Conservation (phyloP, 2,329 filamentous ascomycete genomes). For the Pseudogymnoascus sp. region DNA sequence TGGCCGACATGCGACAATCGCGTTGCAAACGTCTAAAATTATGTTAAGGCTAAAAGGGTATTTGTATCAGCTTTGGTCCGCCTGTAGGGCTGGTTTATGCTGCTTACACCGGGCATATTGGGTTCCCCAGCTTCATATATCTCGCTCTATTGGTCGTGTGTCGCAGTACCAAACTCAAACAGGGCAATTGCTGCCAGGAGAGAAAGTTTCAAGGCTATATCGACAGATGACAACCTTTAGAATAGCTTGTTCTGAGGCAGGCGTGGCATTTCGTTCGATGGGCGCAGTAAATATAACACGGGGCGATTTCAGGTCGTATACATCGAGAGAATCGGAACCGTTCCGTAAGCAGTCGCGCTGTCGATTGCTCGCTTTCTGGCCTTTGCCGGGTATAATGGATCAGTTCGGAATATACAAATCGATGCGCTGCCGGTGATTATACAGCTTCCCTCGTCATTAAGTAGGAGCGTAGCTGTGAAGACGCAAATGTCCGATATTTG, state of each 20-base stretch:
- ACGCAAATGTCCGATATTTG: not conserved
- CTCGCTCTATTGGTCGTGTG: not conserved
- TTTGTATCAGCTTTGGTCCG: not conserved
- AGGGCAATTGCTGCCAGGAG: not conserved
- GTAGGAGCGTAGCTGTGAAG: not conserved
- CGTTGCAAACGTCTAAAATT: not conserved
- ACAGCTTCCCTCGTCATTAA: not conserved
- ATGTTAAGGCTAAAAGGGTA: not conserved
- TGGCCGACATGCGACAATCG: slow-evolving; percentile 7
- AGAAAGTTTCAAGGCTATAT: not conserved
- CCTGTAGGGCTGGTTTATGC: not conserved
- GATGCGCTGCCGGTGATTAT: not conserved
- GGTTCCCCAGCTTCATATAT: not conserved
- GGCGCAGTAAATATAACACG: not conserved
- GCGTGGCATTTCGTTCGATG: not conserved
- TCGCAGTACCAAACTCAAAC: not conserved
- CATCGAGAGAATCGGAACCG: not conserved
- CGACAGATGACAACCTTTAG: not conserved
- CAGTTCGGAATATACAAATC: not conserved
- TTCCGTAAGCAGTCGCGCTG: not conserved
- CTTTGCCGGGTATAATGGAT: not conserved
- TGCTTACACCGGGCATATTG: not conserved
- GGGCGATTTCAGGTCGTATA: not conserved
- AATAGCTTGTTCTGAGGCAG: not conserved
- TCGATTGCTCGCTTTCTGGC: not conserved